Conservation (phyloP, 352 stramenopile genomes). For the Phytophthora syringae region DNA sequence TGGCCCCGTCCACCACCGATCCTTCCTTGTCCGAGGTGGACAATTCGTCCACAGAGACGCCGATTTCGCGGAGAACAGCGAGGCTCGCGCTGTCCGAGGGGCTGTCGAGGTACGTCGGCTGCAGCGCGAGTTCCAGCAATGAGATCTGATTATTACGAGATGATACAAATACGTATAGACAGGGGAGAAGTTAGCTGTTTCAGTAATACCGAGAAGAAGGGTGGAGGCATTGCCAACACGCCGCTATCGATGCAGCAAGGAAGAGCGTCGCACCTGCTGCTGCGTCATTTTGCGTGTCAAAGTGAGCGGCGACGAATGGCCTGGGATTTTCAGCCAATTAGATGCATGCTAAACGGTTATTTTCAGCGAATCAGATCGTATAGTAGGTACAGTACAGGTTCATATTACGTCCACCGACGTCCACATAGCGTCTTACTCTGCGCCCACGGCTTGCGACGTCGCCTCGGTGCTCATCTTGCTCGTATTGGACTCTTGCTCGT, state of each 20-base stretch:
- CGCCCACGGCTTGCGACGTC: conserved; percentile 19
- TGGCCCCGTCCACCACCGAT: conserved; percentile 18
- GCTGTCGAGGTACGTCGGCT: conserved; percentile 71
- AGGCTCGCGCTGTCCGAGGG: conserved; percentile 62
- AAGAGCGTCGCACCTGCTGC: conserved; percentile 19
- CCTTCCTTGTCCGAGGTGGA: neutral
- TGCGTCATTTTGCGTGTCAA: conserved; percentile 30
- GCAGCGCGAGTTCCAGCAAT: conserved; percentile 46
- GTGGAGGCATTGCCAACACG: conserved; percentile 5
- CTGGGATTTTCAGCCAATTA: conserved; percentile 24
- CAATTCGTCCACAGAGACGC: conserved; percentile 39
- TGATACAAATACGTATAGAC: neutral
- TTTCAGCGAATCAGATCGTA: neutral
- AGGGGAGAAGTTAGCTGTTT: conserved; percentile 10
- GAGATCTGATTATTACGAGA: conserved; percentile 10
- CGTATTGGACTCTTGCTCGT: conserved; percentile 33
- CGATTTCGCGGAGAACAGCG: conserved; percentile 58
- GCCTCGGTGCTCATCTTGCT: conserved; percentile 16
- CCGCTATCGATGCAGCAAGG: neutral
- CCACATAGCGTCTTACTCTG: conserved; percentile 25
- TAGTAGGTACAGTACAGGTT: conserved; percentile 40
- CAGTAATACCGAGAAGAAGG: neutral
- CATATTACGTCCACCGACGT: conserved; percentile 33
- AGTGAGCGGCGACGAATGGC: conserved; percentile 2
- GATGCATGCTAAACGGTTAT: neutral